phyloP scores from a whole-genome alignment of 306 rosid genomes.

The Pyrus betulifolia region DNA sequence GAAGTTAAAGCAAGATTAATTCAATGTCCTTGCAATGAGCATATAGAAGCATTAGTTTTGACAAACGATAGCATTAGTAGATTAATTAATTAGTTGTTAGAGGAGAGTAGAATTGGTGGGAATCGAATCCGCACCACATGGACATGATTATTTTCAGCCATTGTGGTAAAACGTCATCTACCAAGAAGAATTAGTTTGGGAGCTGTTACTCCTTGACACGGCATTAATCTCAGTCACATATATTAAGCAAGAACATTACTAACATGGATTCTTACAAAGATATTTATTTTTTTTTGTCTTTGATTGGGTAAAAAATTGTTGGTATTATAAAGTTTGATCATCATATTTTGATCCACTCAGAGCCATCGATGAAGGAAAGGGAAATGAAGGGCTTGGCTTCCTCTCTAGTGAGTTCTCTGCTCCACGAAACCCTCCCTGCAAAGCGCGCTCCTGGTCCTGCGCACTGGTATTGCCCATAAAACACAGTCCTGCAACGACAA shows the following conservation, averaged over 20 bases:
- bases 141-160: too few relatives aligned
- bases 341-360: conserved; percentile 68
- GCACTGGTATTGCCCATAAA: conserved; percentile 94
- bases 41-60: neutral
- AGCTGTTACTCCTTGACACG: neutral
- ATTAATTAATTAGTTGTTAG: too few relatives aligned
- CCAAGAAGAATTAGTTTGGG: neutral
- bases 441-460: conserved; percentile 72
- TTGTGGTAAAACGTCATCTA: too few relatives aligned
- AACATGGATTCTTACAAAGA: neutral
- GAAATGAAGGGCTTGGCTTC: conserved; percentile 91
- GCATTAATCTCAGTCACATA: neutral
- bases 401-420: conserved; percentile 82
- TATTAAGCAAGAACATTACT: neutral
- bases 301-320: neutral
- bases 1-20: neutral
- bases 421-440: conserved; percentile 97
- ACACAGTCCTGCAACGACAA: conserved; percentile 64
- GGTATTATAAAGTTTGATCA: neutral
- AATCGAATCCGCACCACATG: too few relatives aligned
- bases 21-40: neutral
- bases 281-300: neutral
- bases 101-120: too few relatives aligned
- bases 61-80: too few relatives aligned
- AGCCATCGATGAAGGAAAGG: conserved; percentile 77